Evolutionary conservation across 2,329 filamentous ascomycete species (phyloP).

Genomic region (Penicillium hordei): DNA sequence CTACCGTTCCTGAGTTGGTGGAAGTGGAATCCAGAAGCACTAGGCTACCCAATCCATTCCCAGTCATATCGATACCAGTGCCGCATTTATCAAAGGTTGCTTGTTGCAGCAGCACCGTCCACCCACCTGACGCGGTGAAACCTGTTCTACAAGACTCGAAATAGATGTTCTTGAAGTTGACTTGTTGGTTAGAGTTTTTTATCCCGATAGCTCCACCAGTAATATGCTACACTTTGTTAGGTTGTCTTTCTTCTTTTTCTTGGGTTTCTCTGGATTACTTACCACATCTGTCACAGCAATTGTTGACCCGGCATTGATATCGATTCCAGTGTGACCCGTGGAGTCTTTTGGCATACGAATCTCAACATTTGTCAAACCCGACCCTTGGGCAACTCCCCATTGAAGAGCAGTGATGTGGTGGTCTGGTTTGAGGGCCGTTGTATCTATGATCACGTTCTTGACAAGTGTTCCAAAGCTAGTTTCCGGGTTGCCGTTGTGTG

Average conservation of each 20-base stretch:
- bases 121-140: conserved; percentile 43
- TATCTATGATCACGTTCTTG: conserved; percentile 37
- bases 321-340: conserved; percentile 31
- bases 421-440: conserved; percentile 21
- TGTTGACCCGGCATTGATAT: conserved; percentile 26
- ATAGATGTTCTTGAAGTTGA: conserved; percentile 49
- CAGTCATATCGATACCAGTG: conserved; percentile 32
- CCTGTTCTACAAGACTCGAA: conserved; percentile 61
- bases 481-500: conserved; percentile 24
- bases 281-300: conserved; percentile 32
- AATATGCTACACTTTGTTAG: conserved; percentile 23
- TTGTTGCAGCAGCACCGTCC: conserved; percentile 28
- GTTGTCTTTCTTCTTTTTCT: background rate
- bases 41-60: conserved; percentile 28
- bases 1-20: conserved; percentile 25
- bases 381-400: conserved; percentile 38
- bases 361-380: conserved; percentile 33
- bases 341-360: conserved; percentile 35
- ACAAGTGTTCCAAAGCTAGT: conserved; percentile 35
- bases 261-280: background rate
- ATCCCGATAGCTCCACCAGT: conserved; percentile 32
- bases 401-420: conserved; percentile 31
- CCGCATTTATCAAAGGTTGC: conserved; percentile 31
- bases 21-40: conserved; percentile 32
- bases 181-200: conserved; percentile 33